A percentile compares a stretch with the other conserved stretches of the same genome.
These are phyloP conservation scores for Collybiopsis confluens DNA, from an alignment of 768 basidiomycete genomes.

Conservation along the genomic window DNA sequence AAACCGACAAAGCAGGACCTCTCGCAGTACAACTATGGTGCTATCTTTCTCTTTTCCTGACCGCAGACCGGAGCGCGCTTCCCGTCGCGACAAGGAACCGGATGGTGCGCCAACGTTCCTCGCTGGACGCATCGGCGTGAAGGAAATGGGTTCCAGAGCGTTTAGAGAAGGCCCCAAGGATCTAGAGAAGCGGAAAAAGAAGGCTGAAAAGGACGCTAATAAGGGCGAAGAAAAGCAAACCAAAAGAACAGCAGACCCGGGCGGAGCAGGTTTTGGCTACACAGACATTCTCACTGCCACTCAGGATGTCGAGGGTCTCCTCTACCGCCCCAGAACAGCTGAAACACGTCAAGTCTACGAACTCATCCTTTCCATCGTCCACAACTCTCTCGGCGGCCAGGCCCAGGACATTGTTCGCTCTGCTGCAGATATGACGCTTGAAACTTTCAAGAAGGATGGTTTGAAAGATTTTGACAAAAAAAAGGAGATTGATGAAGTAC, in stretches of 20 bases:
- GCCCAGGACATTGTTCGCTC: slow-evolving; percentile 96
- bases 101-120: slow-evolving; percentile 95
- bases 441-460: slow-evolving; percentile 81
- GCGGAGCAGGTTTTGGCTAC: slow-evolving; percentile 59
- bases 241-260: slow-evolving; percentile 54
- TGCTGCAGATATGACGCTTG: slow-evolving; percentile 89
- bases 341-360: slow-evolving; percentile 96
- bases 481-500: slow-evolving; percentile 80
- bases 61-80: slow-evolving; percentile 78
- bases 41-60: slow-evolving; percentile 93
- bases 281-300: slow-evolving; percentile 94
- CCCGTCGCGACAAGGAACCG: slow-evolving; percentile 93
- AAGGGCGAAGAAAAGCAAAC: slow-evolving; percentile 46
- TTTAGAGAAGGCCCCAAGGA: slow-evolving; percentile 83
- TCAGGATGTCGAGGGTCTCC: slow-evolving; percentile 87
- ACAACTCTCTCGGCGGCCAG: slow-evolving; percentile 85
- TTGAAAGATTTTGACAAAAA: slow-evolving; percentile 98
- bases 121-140: slow-evolving; percentile 82
- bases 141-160: slow-evolving; percentile 92
- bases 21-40: slow-evolving; percentile 93
- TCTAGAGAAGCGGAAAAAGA: slow-evolving; percentile 91
- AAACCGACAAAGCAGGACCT: slow-evolving; percentile 59
- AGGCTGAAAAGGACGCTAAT: slow-evolving; percentile 59
- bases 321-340: slow-evolving; percentile 88
- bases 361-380: slow-evolving; percentile 79